phyloP scores from a whole-genome alignment of 2,329 filamentous ascomycete genomes.

The Talaromyces sp. region DNA sequence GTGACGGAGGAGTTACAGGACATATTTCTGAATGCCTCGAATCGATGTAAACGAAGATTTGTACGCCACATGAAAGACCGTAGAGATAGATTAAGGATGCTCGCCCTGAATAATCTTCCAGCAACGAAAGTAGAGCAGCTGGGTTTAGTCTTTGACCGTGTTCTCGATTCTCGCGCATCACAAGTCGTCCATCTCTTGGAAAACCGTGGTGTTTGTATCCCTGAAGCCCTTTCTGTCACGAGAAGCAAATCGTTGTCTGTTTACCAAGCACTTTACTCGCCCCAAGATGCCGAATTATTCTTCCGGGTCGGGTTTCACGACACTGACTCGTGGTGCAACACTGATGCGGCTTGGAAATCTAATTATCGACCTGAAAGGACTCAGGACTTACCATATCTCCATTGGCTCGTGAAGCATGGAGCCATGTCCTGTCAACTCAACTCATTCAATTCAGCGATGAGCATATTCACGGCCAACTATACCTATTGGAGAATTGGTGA shows the following conservation, averaged over 20 bases:
- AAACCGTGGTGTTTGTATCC: neutral
- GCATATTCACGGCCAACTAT: neutral
- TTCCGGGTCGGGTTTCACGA: neutral
- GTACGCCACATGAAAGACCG: neutral
- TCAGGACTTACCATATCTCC: too few relatives aligned
- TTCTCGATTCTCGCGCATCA: neutral
- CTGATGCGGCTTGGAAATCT: too few relatives aligned
- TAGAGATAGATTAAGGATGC: neutral
- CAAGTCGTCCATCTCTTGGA: neutral
- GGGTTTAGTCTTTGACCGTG: neutral
- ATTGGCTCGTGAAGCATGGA: neutral
- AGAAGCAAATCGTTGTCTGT: neutral
- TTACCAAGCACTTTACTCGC: neutral
- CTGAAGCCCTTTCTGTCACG: neutral
- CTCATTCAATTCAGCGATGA: neutral
- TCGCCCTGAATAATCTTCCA: neutral
- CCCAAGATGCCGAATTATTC: neutral
- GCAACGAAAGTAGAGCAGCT: neutral
- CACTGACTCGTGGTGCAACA: neutral
- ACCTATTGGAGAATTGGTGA: neutral
- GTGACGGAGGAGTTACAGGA: neutral
- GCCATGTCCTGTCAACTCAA: neutral
- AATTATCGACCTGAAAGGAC: too few relatives aligned
- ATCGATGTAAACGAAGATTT: neutral
- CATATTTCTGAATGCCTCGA: neutral